Evolutionary conservation across 345 rosid species (phyloP).

Genomic region (Hevea brasiliensis): DNA sequence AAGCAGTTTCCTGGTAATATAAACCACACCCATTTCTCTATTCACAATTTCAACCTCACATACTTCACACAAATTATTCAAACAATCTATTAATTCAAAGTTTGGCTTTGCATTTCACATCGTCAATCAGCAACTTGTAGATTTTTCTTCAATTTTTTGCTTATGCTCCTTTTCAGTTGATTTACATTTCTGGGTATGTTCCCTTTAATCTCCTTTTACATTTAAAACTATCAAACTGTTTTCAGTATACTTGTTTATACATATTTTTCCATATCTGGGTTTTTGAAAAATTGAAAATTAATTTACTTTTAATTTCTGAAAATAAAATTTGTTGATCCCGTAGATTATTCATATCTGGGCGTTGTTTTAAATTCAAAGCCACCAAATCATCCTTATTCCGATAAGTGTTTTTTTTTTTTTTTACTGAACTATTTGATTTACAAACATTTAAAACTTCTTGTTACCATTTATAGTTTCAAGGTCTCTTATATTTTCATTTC

Average conservation of each 20-base stretch:
- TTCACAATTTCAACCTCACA: neutral
- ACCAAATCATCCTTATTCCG: neutral
- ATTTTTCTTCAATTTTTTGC: neutral
- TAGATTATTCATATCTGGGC: neutral
- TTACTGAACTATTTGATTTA: neutral
- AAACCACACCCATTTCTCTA: neutral
- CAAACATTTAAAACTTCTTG: neutral
- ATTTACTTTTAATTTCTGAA: neutral
- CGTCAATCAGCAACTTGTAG: neutral
- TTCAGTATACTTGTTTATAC: neutral
- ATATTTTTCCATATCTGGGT: conserved; percentile 14
- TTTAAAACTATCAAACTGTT: neutral
- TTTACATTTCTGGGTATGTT: conserved; percentile 1
- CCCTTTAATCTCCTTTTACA: neutral
- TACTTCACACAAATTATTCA: neutral
- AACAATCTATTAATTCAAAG: no score
- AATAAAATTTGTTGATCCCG: neutral
- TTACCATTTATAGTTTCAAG: neutral
- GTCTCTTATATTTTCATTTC: neutral
- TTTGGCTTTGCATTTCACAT: neutral
- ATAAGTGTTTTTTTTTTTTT: neutral
- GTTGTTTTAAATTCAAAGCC: neutral
- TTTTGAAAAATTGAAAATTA: neutral
- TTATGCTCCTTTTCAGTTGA: neutral
- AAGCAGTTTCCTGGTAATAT: conserved; percentile 24